Base-by-base conservation (phyloP, 768 basidiomycete species). In the Lepiota venenata region DNA sequence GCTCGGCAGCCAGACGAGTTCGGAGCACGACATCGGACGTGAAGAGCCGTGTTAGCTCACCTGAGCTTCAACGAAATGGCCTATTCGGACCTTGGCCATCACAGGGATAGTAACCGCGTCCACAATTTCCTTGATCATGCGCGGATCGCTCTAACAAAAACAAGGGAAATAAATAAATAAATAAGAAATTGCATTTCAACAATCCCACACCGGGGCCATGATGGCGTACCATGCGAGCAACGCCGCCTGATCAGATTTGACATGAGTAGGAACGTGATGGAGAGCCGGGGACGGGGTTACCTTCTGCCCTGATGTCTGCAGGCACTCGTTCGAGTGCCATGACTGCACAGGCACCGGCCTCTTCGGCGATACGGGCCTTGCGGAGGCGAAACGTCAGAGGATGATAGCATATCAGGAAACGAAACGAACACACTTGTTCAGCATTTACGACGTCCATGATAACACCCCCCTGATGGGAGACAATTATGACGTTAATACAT, bases 291-390 rank as follows among this genome's bases (percentile, higher is more conserved):
- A 18, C 10, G 37, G 32, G 32, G 58, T 45, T 27, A 76, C 75
- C 96, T 67, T 91, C 77, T 15, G 79, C 79, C 57, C 96, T 82
- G 65, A 99, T 98, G 66, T 98, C 93, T 11, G 95, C 94, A 9
- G 96, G 96, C 2, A 99, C 92, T 54, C 94, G 80, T 70, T 97
- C 93, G 29, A 95, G 81, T 3, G 93, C 93, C 96, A 99, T 98
- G 58, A 99, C 96, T 56, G 96, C 96, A 66, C 92, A 93, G 6
- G 96, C 96, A 43, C 96, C 96, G 8, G 96, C 96, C 66, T 94
- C 93, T 66, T 98, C 96, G 42, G 96, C 96, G 62, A 98, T 94
- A 57, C 90, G 88, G 56, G 96, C 96, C 88, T 95, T 60, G 64
- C 63, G 37, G 60, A 63, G 38, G 56, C 59, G 56, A 61, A 50